Conservation (phyloP, 148 eudicot species). For the Rhododendron mucronatum region DNA sequence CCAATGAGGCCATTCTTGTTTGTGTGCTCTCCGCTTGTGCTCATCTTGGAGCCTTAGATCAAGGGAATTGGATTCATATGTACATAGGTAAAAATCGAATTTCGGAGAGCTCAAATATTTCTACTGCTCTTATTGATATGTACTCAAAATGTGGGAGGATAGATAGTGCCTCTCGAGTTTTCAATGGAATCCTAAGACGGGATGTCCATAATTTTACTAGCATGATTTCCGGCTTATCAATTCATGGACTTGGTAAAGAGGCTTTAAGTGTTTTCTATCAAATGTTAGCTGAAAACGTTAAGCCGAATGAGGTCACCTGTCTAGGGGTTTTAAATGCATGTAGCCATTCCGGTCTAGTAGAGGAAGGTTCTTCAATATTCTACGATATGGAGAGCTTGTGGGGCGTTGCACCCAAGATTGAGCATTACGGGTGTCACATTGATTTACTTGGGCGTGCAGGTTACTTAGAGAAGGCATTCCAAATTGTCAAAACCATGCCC, state of each 20-base stretch:
- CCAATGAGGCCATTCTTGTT: conserved; percentile 50
- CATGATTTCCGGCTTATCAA: conserved; percentile 48
- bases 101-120: conserved; percentile 27
- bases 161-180: conserved; percentile 34
- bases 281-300: conserved; percentile 38
- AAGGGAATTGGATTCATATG: conserved; percentile 39
- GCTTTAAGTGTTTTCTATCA: conserved; percentile 34
- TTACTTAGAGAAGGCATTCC: conserved; percentile 35
- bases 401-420: conserved; percentile 37
- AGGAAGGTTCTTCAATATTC: conserved; percentile 38
- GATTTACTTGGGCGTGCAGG: conserved; percentile 53
- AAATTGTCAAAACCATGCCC: conserved; percentile 46
- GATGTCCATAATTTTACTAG: conserved; percentile 47
- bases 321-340: conserved; percentile 50
- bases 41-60: conserved; percentile 52
- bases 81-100: conserved; percentile 30
- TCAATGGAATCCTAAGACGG: conserved; percentile 19
- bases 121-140: conserved; percentile 55
- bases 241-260: conserved; percentile 52
- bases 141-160: conserved; percentile 56
- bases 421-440: conserved; percentile 49
- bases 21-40: conserved; percentile 61
- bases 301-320: conserved; percentile 41
- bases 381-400: conserved; percentile 37
- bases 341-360: conserved; percentile 48